phyloP scores from a whole-genome alignment of 179 eudicot genomes.

The Kewa caespitosa region DNA sequence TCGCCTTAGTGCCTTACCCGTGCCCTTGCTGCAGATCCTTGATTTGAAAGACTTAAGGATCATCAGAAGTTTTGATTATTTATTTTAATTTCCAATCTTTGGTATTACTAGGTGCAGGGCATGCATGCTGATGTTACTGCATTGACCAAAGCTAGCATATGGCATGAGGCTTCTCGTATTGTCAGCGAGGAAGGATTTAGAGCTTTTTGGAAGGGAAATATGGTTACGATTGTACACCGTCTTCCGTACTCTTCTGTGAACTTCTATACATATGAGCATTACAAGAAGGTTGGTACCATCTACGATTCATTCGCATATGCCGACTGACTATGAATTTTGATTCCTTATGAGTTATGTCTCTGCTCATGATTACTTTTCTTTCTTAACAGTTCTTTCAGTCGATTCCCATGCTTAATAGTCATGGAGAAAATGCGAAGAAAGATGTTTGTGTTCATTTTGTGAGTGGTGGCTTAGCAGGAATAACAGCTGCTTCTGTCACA shows the following conservation, averaged over 20 bases:
- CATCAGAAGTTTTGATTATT: background rate
- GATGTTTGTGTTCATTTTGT: constrained; percentile 49
- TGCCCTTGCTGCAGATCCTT: no score
- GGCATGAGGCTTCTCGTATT: constrained; percentile 72
- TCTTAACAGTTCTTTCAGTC: constrained; percentile 55
- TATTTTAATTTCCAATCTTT: background rate
- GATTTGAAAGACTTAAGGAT: no score
- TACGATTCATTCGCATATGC: background rate
- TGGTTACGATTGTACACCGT: constrained; percentile 82
- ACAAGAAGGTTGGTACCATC: constrained; percentile 50
- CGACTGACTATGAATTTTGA: background rate
- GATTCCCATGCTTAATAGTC: constrained; percentile 41
- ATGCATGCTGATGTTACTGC: constrained; percentile 69
- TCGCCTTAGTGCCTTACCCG: no score
- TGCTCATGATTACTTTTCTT: constrained; percentile 2
- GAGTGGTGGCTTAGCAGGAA: constrained; percentile 68
- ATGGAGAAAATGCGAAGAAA: constrained; percentile 24
- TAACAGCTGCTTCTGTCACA: constrained; percentile 61
- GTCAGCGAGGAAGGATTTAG: constrained; percentile 80
- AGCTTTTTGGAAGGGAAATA: constrained; percentile 94
- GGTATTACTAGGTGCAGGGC: constrained; percentile 66
- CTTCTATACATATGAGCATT: constrained; percentile 66
- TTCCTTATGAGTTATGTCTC: background rate
- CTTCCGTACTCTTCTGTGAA: constrained; percentile 83
- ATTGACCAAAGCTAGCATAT: constrained; percentile 59